Conservation (phyloP, 2,329 filamentous ascomycete genomes). For the Cytospora schulzeri region DNA sequence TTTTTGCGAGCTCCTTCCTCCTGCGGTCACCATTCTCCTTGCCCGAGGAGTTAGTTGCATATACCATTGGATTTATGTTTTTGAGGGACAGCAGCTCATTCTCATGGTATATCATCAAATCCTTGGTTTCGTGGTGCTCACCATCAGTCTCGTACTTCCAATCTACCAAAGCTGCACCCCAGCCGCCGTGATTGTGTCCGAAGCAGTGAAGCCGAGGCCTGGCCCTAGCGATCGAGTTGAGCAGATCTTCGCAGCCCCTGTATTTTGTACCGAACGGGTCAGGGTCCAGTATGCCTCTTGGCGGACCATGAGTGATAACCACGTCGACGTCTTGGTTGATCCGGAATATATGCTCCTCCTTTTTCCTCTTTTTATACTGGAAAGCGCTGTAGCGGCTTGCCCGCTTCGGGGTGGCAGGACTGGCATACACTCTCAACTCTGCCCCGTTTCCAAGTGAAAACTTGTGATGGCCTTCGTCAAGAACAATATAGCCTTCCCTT, state of each 20-base stretch:
- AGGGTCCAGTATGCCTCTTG: conserved; percentile 45
- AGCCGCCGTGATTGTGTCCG: conserved; percentile 39
- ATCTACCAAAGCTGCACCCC: conserved; percentile 46
- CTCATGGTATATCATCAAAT: neutral
- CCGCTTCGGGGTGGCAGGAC: conserved; percentile 46
- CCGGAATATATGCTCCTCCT: conserved; percentile 32
- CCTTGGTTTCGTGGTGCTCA: neutral
- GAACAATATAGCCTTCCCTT: conserved; percentile 37
- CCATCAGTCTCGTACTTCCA: conserved; percentile 42
- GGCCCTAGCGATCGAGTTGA: conserved; percentile 34
- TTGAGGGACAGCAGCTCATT: neutral
- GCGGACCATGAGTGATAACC: conserved; percentile 41
- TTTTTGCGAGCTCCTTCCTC: neutral
- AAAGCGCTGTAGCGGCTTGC: conserved; percentile 43
- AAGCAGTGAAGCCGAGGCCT: conserved; percentile 42
- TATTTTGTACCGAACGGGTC: conserved; percentile 33
- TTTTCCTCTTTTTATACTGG: conserved; percentile 41
- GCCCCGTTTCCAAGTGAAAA: conserved; percentile 47
- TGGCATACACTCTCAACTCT: conserved; percentile 46
- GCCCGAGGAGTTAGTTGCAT: neutral
- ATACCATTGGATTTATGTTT: neutral
- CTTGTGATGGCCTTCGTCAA: conserved; percentile 46
- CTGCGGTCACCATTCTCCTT: neutral
- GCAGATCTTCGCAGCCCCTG: conserved; percentile 38
- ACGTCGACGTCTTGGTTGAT: conserved; percentile 36